These are phyloP conservation scores for Trifolium fragiferum DNA, from an alignment of 306 rosid species.

Conservation along the genomic window DNA sequence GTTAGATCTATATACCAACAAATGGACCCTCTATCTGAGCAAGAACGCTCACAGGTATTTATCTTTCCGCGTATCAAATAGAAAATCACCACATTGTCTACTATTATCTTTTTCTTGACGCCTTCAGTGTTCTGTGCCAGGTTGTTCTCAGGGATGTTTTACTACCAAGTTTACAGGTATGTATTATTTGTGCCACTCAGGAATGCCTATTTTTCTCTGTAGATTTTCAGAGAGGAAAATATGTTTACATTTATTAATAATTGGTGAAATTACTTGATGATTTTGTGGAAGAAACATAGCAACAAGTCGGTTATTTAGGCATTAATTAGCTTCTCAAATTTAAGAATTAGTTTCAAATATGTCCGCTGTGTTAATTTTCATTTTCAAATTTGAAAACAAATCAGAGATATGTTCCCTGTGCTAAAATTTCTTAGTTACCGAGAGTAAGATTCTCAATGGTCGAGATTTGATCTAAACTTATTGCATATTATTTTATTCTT, in stretches of 20 bases:
- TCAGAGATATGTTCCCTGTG: background rate
- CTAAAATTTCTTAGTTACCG: background rate
- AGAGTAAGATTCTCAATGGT: background rate
- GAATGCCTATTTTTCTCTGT: background rate
- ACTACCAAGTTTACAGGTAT: constrained; percentile 71
- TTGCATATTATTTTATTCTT: background rate
- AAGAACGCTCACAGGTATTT: constrained; percentile 69
- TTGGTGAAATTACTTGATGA: background rate
- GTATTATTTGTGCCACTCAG: constrained; percentile 32
- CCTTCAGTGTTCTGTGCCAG: constrained; percentile 51
- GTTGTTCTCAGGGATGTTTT: constrained; percentile 68
- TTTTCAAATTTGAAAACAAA: background rate
- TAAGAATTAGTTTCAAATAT: constrained; percentile 2
- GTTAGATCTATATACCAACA: constrained; percentile 64
- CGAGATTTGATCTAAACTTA: background rate
- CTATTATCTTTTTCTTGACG: constrained; percentile 39
- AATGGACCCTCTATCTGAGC: constrained; percentile 57
- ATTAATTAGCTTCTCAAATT: background rate
- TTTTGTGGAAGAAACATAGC: background rate
- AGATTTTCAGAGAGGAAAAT: constrained; percentile 5
- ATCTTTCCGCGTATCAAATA: background rate
- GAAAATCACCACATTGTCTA: background rate
- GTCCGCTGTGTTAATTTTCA: background rate
- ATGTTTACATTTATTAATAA: background rate
- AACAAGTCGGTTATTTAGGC: background rate